A percentile compares a stretch with the other conserved stretches of the same genome.
These are phyloP conservation scores for Pleurotus eryngii DNA, from an alignment of 768 basidiomycete genomes.

Conservation along the genomic window DNA sequence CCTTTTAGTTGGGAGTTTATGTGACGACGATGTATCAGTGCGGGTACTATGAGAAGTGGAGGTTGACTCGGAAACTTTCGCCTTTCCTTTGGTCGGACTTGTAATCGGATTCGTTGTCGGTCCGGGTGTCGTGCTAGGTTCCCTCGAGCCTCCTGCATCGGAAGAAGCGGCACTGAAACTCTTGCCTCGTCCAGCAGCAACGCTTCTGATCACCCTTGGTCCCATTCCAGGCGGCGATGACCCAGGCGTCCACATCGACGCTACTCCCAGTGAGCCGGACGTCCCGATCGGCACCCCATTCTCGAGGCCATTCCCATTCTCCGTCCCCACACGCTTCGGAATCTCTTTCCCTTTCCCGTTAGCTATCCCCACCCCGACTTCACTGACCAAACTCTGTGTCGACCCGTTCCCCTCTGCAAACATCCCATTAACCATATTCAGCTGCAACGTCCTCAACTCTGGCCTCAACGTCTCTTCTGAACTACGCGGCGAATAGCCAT, in stretches of 20 bases:
- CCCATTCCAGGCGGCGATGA: slow-evolving; percentile 23
- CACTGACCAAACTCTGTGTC: slow-evolving; percentile 42
- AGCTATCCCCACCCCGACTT: slow-evolving; percentile 8
- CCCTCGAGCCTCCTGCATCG: not conserved
- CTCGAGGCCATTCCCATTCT: slow-evolving; percentile 10
- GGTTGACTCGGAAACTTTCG: not conserved
- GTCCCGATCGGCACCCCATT: slow-evolving; percentile 6
- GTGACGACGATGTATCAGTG: not conserved
- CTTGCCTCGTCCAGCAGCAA: slow-evolving; percentile 43
- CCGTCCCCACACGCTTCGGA: not conserved
- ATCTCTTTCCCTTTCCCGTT: slow-evolving; percentile 9
- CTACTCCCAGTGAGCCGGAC: not conserved
- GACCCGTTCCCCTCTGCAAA: slow-evolving; percentile 29
- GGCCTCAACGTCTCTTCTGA: slow-evolving; percentile 69
- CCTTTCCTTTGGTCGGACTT: not conserved
- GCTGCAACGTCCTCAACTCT: slow-evolving; percentile 38
- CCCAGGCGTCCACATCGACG: slow-evolving; percentile 7
- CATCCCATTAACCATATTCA: slow-evolving; percentile 25
- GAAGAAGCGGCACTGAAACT: slow-evolving; percentile 25
- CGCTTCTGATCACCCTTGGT: slow-evolving; percentile 54
- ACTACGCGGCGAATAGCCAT: slow-evolving; percentile 28
- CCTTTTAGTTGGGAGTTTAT: not conserved
- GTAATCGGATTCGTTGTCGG: not conserved
- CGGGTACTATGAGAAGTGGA: not conserved
- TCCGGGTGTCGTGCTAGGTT: not conserved